Conservation (phyloP, 495 filamentous ascomycete genomes). For the Schizothecium vesticola region DNA sequence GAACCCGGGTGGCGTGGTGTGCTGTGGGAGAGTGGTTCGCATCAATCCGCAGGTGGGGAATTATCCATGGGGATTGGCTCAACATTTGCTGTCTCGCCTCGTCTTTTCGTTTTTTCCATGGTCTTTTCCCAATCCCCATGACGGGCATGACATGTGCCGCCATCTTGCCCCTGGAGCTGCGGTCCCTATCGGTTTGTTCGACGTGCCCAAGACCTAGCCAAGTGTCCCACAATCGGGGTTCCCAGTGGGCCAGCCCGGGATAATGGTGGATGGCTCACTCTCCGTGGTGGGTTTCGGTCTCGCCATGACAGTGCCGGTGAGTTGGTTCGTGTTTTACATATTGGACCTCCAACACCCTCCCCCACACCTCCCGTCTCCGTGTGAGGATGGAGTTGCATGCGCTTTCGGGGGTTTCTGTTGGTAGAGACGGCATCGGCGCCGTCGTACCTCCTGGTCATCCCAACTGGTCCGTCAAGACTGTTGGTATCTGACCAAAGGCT, state of each 20-base stretch:
- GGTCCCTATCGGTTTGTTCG: neutral
- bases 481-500: neutral
- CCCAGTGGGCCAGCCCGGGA: neutral
- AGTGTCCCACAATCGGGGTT: neutral
- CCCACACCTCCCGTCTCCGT: neutral
- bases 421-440: neutral
- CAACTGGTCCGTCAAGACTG: neutral
- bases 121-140: neutral
- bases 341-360: neutral
- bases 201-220: neutral
- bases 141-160: neutral
- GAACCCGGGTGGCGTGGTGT: neutral
- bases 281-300: neutral
- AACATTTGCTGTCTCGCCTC: neutral
- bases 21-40: too few species aligned
- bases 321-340: neutral
- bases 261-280: neutral
- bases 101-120: neutral
- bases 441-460: neutral
- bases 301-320: neutral
- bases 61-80: neutral
- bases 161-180: neutral
- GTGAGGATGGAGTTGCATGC: neutral
- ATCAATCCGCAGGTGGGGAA: neutral
- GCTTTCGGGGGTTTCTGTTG: neutral